These are phyloP conservation scores for Flammula alnicola DNA, from an alignment of 1,284 basidiomycete species.

Conservation along the genomic window DNA sequence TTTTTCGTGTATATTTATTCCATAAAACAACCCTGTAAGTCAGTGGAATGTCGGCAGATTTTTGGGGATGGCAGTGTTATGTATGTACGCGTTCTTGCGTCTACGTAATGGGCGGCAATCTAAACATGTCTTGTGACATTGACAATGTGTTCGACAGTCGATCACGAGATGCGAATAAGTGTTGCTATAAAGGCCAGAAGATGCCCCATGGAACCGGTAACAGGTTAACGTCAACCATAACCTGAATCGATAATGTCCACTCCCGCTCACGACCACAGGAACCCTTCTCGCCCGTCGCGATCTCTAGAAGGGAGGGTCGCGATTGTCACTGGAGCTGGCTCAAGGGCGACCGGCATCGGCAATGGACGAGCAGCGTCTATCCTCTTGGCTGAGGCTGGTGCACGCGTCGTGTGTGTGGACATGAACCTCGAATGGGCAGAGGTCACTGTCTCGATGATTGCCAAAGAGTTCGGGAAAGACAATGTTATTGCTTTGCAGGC, in stretches of 20 bases:
- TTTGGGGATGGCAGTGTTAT: too few relatives aligned
- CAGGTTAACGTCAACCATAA: too few relatives aligned
- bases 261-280: constrained; percentile 14
- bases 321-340: constrained; percentile 45
- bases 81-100: too few relatives aligned
- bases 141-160: too few relatives aligned
- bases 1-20: too few relatives aligned
- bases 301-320: constrained; percentile 38
- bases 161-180: too few relatives aligned
- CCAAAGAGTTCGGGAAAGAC: constrained; percentile 35
- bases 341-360: constrained; percentile 40
- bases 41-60: too few relatives aligned
- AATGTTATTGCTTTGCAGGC: constrained; percentile 36
- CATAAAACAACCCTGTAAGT: too few relatives aligned
- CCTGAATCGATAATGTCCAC: constrained; percentile 4
- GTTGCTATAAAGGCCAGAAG: too few relatives aligned
- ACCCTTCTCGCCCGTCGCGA: constrained; percentile 33
- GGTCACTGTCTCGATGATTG: constrained; percentile 41
- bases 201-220: too few relatives aligned
- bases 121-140: too few relatives aligned
- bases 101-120: too few relatives aligned
- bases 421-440: constrained; percentile 38
- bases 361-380: constrained; percentile 44
- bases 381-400: constrained; percentile 42
- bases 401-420: constrained; percentile 39